Conservation (phyloP, 2,329 filamentous ascomycete species). For the Botrytis fabae region DNA sequence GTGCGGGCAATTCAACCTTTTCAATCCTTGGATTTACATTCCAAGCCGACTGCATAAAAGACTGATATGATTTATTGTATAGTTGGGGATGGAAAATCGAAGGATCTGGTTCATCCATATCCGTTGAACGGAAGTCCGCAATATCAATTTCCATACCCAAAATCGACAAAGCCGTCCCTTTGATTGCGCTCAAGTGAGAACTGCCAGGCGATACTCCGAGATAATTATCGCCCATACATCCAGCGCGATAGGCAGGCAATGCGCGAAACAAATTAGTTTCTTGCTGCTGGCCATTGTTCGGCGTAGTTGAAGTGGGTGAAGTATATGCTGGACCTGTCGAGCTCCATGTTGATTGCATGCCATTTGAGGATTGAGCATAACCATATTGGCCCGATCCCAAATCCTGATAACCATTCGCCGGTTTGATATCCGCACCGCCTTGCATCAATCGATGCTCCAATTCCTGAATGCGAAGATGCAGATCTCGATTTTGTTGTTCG, state of each 20-base stretch:
- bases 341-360: constrained; percentile 29
- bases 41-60: constrained; percentile 66
- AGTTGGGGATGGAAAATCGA: constrained; percentile 48
- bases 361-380: constrained; percentile 16
- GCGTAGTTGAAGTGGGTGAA: constrained; percentile 3
- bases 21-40: constrained; percentile 58
- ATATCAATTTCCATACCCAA: constrained; percentile 80
- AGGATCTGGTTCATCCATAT: constrained; percentile 60
- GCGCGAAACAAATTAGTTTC: constrained; percentile 34
- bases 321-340: constrained; percentile 24
- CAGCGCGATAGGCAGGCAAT: constrained; percentile 34
- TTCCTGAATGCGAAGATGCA: constrained; percentile 66
- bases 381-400: constrained; percentile 19
- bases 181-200: constrained; percentile 69
- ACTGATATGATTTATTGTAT: constrained; percentile 72
- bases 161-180: constrained; percentile 74
- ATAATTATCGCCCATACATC: constrained; percentile 59
- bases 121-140: constrained; percentile 66
- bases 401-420: constrained; percentile 27
- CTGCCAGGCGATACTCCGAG: constrained; percentile 62
- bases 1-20: constrained; percentile 61
- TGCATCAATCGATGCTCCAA: constrained; percentile 66
- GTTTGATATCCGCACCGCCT: constrained; percentile 59
- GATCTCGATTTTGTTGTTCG: constrained; percentile 68
- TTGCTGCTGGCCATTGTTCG: constrained; percentile 23